phyloP scores from a whole-genome alignment of 768 basidiomycete genomes.

The Lepiota venenata region DNA sequence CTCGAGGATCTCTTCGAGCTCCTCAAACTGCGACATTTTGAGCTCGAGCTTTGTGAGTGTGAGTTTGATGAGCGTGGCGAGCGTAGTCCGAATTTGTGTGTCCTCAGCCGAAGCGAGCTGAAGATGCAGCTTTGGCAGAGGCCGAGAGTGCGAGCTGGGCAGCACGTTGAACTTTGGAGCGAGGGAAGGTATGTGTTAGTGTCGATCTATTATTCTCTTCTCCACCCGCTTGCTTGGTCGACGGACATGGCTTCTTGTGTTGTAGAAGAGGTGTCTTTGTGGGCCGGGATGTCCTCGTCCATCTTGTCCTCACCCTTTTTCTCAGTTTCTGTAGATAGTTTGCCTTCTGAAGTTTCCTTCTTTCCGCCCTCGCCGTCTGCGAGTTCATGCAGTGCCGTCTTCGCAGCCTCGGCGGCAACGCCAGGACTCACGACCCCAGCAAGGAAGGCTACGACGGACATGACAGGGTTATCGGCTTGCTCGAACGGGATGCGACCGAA shows the following conservation, averaged over 20 bases:
- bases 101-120: constrained; percentile 85
- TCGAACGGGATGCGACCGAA: constrained; percentile 87
- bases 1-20: constrained; percentile 88
- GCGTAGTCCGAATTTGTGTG: constrained; percentile 67
- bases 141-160: constrained; percentile 87
- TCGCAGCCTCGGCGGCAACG: constrained; percentile 92
- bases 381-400: constrained; percentile 81
- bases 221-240: constrained; percentile 24
- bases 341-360: constrained; percentile 28
- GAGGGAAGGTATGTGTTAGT: constrained; percentile 45
- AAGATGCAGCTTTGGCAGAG: constrained; percentile 79
- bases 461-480: constrained; percentile 95
- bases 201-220: constrained; percentile 20
- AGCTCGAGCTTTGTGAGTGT: constrained; percentile 87
- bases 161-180: constrained; percentile 76
- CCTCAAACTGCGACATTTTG: constrained; percentile 94
- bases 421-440: constrained; percentile 89
- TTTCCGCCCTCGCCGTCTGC: constrained; percentile 51
- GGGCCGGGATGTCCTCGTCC: constrained; percentile 35
- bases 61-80: constrained; percentile 83
- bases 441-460: constrained; percentile 97
- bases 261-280: constrained; percentile 18
- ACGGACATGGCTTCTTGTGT: constrained; percentile 21
- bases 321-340: constrained; percentile 23
- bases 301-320: constrained; percentile 43